Percentiles rank a stretch among this genome's conserved stretches.
These are phyloP conservation scores for Scedosporium apiospermum DNA, from an alignment of 2,329 filamentous ascomycete species.

Conservation along the genomic window DNA sequence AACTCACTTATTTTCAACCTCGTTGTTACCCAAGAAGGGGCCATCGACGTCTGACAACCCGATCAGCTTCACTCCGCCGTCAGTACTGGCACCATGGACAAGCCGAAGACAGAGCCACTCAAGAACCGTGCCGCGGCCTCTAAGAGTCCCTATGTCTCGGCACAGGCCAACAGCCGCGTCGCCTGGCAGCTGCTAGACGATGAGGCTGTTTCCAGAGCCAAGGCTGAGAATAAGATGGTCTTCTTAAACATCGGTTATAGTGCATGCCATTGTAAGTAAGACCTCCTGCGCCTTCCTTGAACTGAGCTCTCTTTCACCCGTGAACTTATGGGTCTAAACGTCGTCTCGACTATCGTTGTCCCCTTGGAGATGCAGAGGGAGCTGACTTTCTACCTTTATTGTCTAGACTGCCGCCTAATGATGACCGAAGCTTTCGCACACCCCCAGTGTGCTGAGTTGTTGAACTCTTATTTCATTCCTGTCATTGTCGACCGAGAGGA, in stretches of 20 bases:
- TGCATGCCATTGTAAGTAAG: slow-evolving; percentile 80
- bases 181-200: slow-evolving; percentile 85
- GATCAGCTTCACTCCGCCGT: neutral
- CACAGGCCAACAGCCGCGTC: slow-evolving; percentile 72
- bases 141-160: slow-evolving; percentile 51
- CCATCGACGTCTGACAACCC: neutral
- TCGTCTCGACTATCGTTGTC: neutral
- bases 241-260: slow-evolving; percentile 94
- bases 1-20: neutral
- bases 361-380: neutral
- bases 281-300: slow-evolving; percentile 7
- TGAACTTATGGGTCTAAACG: neutral
- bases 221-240: slow-evolving; percentile 74
- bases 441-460: slow-evolving; percentile 64
- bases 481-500: slow-evolving; percentile 92
- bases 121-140: slow-evolving; percentile 25
- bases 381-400: slow-evolving; percentile 11
- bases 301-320: neutral
- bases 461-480: slow-evolving; percentile 84
- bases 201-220: slow-evolving; percentile 67
- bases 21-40: neutral
- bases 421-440: slow-evolving; percentile 86
- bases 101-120: slow-evolving; percentile 4
- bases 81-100: slow-evolving; percentile 1
- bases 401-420: slow-evolving; percentile 76